These are phyloP conservation scores for Ascochyta viciae-villosae DNA, from an alignment of 2,329 filamentous ascomycete genomes.

Conservation along the genomic window DNA sequence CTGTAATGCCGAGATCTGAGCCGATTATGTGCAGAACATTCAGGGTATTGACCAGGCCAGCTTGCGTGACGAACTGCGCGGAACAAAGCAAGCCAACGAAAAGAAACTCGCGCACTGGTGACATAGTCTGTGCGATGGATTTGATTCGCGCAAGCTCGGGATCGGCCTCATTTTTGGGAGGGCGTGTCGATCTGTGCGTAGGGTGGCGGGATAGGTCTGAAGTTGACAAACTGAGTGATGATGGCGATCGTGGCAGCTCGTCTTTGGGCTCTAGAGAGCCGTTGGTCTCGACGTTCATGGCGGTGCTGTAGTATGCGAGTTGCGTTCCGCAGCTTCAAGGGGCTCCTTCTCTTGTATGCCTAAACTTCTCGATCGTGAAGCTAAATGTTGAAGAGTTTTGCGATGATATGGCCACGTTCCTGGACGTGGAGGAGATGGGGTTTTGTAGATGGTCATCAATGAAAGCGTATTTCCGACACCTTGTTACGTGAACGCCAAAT, in stretches of 20 bases:
- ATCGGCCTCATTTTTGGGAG: conserved; percentile 1
- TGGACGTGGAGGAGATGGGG: conserved; percentile 14
- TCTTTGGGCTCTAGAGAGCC: conserved; percentile 6
- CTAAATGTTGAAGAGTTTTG: neutral
- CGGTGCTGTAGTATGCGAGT: neutral
- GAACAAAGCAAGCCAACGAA: conserved; percentile 38
- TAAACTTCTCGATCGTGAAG: neutral
- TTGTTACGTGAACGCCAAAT: conserved; percentile 6
- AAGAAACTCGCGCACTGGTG: conserved; percentile 31
- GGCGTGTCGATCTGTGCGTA: conserved; percentile 2
- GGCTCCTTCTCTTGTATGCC: neutral
- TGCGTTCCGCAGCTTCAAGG: neutral
- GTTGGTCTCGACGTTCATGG: neutral
- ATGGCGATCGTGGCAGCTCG: conserved; percentile 1
- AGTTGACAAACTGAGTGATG: neutral
- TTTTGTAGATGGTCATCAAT: conserved; percentile 1
- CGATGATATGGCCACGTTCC: conserved; percentile 5
- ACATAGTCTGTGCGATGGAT: conserved; percentile 33
- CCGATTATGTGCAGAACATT: conserved; percentile 54
- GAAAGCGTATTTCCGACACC: conserved; percentile 1
- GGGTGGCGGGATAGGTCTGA: conserved; percentile 4
- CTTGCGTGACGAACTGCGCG: conserved; percentile 51
- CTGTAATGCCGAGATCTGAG: conserved; percentile 48
- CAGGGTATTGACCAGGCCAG: conserved; percentile 46
- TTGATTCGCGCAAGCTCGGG: conserved; percentile 28